These are phyloP conservation scores for Candida nitratophila DNA, from an alignment of 805 yeast species.

Conservation along the genomic window DNA sequence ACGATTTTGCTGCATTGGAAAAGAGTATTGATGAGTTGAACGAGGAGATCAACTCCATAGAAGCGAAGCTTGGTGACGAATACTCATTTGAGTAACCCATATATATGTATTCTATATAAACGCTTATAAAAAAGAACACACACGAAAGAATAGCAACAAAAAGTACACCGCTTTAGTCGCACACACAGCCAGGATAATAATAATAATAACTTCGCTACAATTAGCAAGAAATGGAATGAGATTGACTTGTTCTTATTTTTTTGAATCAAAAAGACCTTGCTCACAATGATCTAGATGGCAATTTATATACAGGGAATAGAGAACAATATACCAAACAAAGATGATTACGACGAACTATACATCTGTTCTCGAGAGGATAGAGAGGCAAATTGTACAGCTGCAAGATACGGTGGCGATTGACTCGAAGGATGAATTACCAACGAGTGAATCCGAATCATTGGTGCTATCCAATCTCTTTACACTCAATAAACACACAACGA, in stretches of 20 bases:
- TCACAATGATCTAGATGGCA: too few relatives aligned
- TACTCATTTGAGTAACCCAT: neutral
- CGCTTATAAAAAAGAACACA: too few relatives aligned
- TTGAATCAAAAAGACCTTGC: too few relatives aligned
- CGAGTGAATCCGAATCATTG: neutral
- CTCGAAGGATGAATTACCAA: neutral
- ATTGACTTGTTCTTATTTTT: too few relatives aligned
- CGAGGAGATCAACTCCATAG: slow-evolving; percentile 38
- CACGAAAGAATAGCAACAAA: too few relatives aligned
- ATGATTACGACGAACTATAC: neutral
- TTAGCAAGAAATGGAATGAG: too few relatives aligned
- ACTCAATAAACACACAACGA: neutral
- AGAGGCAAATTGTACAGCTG: neutral
- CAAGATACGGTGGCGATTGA: neutral
- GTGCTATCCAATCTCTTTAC: neutral
- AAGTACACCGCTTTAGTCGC: too few relatives aligned
- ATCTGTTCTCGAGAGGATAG: neutral
- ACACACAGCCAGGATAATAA: too few relatives aligned
- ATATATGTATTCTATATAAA: too few relatives aligned
- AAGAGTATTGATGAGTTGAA: slow-evolving; percentile 52
- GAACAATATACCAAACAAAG: too few relatives aligned
- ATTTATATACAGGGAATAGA: too few relatives aligned
- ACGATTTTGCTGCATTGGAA: slow-evolving; percentile 59
- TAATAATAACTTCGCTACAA: too few relatives aligned
- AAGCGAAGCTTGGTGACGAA: slow-evolving; percentile 50